A percentile compares a stretch with the other conserved stretches of the same genome.
These are phyloP conservation scores for Cotoneaster glaucophyllus DNA, from an alignment of 306 rosid genomes.

Conservation along the genomic window DNA sequence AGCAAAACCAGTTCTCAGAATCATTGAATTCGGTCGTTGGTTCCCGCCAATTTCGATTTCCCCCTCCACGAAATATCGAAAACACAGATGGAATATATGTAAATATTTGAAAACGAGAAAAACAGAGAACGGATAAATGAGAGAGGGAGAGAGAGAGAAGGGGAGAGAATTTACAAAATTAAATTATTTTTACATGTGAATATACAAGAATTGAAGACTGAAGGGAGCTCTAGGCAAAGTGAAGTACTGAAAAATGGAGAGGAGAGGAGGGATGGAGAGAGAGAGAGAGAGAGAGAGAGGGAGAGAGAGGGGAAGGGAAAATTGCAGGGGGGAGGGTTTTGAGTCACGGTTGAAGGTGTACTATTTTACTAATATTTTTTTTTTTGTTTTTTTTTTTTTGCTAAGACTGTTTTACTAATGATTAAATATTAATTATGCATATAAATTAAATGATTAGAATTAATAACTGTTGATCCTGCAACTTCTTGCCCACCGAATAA, in stretches of 20 bases:
- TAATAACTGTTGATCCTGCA: too few relatives aligned
- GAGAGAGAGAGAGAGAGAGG: not conserved
- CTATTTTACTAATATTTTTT: not conserved
- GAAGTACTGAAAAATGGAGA: conserved; percentile 4
- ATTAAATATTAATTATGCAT: not conserved
- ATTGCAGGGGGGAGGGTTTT: conserved; percentile 16
- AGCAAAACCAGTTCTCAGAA: conserved; percentile 18
- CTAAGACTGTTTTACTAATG: not conserved
- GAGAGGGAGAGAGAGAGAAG: not conserved
- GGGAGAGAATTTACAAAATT: not conserved
- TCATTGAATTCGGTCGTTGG: conserved; percentile 32
- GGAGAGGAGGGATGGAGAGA: not conserved
- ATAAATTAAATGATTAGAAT: not conserved
- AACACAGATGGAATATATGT: not conserved
- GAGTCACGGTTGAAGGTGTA: not conserved
- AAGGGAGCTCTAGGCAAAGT: conserved; percentile 34
- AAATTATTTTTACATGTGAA: conserved; percentile 8
- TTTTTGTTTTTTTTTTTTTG: too few relatives aligned
- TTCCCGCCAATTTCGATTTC: conserved; percentile 68
- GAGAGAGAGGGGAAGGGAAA: conserved; percentile 22
- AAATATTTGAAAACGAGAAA: not conserved
- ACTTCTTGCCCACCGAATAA: too few relatives aligned
- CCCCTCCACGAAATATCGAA: conserved; percentile 14
- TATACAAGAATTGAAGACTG: conserved; percentile 26
- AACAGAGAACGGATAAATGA: not conserved